Conservation (phyloP, 768 basidiomycete genomes). For the Phylloporus sp. region DNA sequence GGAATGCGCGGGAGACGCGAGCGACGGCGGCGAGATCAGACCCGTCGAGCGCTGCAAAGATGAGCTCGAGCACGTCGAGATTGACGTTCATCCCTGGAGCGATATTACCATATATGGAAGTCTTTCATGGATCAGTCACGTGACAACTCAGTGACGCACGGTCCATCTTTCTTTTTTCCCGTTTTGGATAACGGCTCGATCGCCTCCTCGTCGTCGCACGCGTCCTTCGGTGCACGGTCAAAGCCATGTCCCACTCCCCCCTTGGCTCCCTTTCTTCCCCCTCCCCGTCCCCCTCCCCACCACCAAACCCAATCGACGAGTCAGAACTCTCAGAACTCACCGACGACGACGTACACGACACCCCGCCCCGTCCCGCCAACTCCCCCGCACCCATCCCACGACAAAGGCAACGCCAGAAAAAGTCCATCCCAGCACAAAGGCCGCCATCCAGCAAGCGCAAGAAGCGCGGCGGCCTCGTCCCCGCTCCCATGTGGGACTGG, state of each 20-base stretch:
- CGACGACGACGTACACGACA: slow-evolving; percentile 60
- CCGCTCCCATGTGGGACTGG: slow-evolving; percentile 86
- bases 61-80: slow-evolving; percentile 67
- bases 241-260: slow-evolving; percentile 29
- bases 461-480: slow-evolving; percentile 65
- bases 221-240: slow-evolving; percentile 8
- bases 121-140: slow-evolving; percentile 17
- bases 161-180: slow-evolving; percentile 15
- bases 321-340: slow-evolving; percentile 83
- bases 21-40: slow-evolving; percentile 55
- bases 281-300: slow-evolving; percentile 62
- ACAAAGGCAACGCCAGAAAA: slow-evolving; percentile 10
- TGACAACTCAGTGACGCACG: slow-evolving; percentile 20
- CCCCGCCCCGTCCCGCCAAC: slow-evolving; percentile 11
- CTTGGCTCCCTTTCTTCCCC: slow-evolving; percentile 65
- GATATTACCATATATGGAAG: slow-evolving; percentile 1
- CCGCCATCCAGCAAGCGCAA: slow-evolving; percentile 31
- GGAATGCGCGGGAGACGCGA: slow-evolving; percentile 62
- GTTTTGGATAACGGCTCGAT: slow-evolving; percentile 16
- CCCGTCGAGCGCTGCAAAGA: slow-evolving; percentile 49
- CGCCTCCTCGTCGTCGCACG: slow-evolving; percentile 21
- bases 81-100: slow-evolving; percentile 66
- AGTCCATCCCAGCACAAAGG: neutral
- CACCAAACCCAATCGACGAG: slow-evolving; percentile 39
- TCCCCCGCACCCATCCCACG: neutral